Evolutionary conservation across 2,329 filamentous ascomycete species (phyloP), one percentile per base, ranked within the genome.

Genomic region (Colletotrichum godetiae): DNA sequence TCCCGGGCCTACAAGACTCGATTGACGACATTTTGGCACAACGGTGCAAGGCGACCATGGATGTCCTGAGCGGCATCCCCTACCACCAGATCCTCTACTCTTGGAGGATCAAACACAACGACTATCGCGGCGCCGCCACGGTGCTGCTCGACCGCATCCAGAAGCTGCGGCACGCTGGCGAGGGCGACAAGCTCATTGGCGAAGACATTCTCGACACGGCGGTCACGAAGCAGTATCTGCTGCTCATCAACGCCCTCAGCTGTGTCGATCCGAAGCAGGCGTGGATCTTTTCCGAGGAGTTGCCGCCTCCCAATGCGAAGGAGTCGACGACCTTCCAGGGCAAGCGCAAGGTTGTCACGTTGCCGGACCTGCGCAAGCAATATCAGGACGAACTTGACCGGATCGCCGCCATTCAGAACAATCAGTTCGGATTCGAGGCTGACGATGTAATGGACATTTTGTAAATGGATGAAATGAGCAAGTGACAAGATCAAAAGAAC

Each of bases 61-160:
- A 94, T 68, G 89, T 94, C 49, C 86, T 85, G 69, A 86, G 84
- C 52, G 90, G 90, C 11, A 89, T 91, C 0, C 93, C 94, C 4
- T 97, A 95, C 80, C 94, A 97, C 80, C 94, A 96, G 78, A 93
- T 98, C 69, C 90, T 98, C 60, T 98, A 98, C 81, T 92, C 95
- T 3, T 98, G 96, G 91, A 92, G 97, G 64, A 92, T 98, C 76
- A 92, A 92, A 75, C 92, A 92, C 76, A 91, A 91, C 78, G 94
- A 98, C 84, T 97, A 95, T 87, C 94, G 96, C 57, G 97, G 96
- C 63, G 92, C 90, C 1, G 91, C 92, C 3, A 87, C 90, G 2
- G 85, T 91, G 33, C 84, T 92, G 5, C 84, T 92, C 27, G 90
- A 93, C 77, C 87, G 90, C 46, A 88, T 93, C 66, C 89, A 91